A percentile compares a stretch with the other conserved stretches of the same genome.
Evolutionary conservation across 768 basidiomycete species (phyloP).

Genomic region (Lentinus tigrinus): DNA sequence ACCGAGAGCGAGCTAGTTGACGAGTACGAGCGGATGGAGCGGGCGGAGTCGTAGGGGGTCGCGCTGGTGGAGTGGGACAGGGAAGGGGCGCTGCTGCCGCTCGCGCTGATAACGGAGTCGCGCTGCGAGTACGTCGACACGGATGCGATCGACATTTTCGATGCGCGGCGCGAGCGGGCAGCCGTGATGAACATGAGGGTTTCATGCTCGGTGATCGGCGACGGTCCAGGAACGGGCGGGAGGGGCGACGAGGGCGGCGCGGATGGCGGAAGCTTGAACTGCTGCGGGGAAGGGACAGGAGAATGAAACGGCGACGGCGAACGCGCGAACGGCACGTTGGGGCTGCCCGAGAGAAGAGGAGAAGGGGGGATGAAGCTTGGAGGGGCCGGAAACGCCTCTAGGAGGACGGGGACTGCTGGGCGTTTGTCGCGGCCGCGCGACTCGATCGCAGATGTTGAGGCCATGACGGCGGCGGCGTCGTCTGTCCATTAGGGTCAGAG

Average conservation of each 20-base stretch:
- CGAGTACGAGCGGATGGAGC: conserved; percentile 27
- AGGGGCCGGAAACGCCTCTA: conserved; percentile 32
- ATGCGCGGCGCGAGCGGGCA: conserved; percentile 35
- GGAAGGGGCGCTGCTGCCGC: conserved; percentile 19
- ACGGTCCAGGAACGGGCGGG: conserved; percentile 66
- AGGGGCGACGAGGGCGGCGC: conserved; percentile 62
- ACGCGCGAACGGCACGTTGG: conserved; percentile 6
- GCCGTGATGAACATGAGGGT: conserved; percentile 41
- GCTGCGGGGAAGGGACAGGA: conserved; percentile 13
- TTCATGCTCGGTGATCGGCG: conserved; percentile 51
- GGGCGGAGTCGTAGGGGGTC: conserved; percentile 25
- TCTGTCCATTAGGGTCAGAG: not conserved
- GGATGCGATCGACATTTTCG: conserved; percentile 32
- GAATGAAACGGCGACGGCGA: conserved; percentile 8
- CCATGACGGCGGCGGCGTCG: conserved; percentile 10
- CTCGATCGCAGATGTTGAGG: conserved; percentile 14
- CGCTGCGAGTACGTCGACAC: conserved; percentile 26
- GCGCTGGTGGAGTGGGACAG: conserved; percentile 24
- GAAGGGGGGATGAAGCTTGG: conserved; percentile 32
- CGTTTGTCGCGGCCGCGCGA: conserved; percentile 21
- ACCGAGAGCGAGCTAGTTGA: conserved; percentile 28
- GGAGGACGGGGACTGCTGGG: conserved; percentile 27
- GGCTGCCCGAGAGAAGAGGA: conserved; percentile 11
- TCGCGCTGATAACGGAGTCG: conserved; percentile 27
- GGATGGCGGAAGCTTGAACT: conserved; percentile 28